A percentile compares a stretch with the other conserved stretches of the same genome.
Conservation (phyloP, 345 rosid genomes). For the Syzygium aqueum region DNA sequence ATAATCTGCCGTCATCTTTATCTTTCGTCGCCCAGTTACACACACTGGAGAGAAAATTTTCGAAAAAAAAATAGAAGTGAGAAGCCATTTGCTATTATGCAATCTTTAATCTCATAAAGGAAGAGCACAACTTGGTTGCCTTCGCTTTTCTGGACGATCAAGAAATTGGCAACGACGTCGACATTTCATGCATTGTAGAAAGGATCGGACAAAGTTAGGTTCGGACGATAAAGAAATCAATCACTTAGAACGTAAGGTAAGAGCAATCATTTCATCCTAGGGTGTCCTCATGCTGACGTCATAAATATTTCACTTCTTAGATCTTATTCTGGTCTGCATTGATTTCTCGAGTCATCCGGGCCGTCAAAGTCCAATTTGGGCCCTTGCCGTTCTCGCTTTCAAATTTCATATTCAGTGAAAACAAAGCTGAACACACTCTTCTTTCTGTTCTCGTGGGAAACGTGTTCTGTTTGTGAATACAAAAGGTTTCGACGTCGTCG, state of each 20-base stretch:
- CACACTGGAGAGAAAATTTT: neutral
- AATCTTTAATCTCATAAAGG: neutral
- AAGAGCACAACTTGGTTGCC: neutral
- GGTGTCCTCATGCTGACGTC: neutral
- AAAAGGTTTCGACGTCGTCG: neutral
- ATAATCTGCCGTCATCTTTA: neutral
- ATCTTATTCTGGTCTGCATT: neutral
- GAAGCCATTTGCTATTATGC: neutral
- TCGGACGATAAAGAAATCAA: neutral
- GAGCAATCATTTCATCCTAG: neutral
- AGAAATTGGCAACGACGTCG: neutral
- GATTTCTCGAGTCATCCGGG: neutral
- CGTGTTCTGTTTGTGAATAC: neutral
- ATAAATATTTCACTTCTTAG: neutral
- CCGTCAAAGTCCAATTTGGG: neutral
- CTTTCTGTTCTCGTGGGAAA: neutral
- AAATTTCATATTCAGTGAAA: neutral
- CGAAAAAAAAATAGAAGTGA: neutral
- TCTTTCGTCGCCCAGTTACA: rapidly evolving
- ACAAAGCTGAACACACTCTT: neutral
- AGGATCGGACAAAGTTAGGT: neutral
- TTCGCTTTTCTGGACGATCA: neutral
- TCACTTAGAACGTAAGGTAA: no score
- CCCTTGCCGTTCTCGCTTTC: neutral
- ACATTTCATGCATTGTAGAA: neutral